Conservation (phyloP, 495 filamentous ascomycete species). For the Penicillium antarcticum region DNA sequence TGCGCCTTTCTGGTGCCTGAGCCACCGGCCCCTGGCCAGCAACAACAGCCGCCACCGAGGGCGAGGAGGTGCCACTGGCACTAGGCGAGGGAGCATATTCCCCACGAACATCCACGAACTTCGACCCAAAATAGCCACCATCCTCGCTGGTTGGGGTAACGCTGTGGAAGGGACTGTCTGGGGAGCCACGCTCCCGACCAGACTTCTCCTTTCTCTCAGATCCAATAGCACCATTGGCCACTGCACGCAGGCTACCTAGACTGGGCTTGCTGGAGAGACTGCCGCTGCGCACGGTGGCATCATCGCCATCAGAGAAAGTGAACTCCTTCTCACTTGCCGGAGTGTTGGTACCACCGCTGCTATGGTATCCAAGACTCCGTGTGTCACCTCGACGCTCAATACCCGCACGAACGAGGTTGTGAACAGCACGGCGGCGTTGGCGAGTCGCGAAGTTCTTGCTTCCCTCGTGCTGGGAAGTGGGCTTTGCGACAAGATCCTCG, state of each 20-base stretch:
- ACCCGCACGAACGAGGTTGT: constrained; percentile 86
- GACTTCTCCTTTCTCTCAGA: constrained; percentile 69
- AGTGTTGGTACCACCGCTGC: constrained; percentile 74
- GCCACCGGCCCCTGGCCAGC: constrained; percentile 42
- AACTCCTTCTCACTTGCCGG: constrained; percentile 87
- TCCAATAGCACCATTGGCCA: constrained; percentile 78
- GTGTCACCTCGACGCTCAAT: constrained; percentile 75
- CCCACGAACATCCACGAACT: constrained; percentile 46
- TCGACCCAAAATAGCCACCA: constrained; percentile 58
- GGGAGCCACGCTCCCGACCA: constrained; percentile 58
- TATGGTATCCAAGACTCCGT: constrained; percentile 54
- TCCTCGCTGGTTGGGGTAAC: constrained; percentile 56
- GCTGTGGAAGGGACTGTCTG: constrained; percentile 40
- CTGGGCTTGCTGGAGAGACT: constrained; percentile 77
- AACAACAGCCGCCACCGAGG: constrained; percentile 46
- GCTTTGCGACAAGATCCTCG: constrained; percentile 86
- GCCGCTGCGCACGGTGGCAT: constrained; percentile 75
- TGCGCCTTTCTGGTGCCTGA: constrained; percentile 62
- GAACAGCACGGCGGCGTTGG: constrained; percentile 86
- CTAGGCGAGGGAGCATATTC: constrained; percentile 33
- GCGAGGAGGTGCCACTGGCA: constrained; percentile 26
- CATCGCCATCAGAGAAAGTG: constrained; percentile 78
- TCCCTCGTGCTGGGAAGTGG: constrained; percentile 90
- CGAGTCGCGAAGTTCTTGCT: constrained; percentile 98
- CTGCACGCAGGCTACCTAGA: constrained; percentile 75